These are phyloP conservation scores for Colletotrichum sp. DNA, from an alignment of 2,329 filamentous ascomycete species.

Conservation along the genomic window DNA sequence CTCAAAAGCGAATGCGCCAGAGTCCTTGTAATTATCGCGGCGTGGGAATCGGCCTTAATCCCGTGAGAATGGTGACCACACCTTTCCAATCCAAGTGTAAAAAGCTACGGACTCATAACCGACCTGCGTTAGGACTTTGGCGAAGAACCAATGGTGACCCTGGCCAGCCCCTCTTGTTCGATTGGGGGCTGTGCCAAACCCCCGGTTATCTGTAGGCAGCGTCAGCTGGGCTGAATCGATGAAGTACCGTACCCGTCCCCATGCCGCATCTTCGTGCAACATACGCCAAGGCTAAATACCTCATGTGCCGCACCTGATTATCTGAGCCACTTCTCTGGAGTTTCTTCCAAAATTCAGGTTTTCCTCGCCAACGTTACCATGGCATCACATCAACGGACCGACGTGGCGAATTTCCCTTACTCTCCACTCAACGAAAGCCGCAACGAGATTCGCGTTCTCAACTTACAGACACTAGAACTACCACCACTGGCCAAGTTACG, in stretches of 20 bases:
- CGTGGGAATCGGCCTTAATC: neutral
- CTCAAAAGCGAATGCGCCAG: neutral
- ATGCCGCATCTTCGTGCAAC: neutral
- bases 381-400: neutral
- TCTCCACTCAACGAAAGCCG: neutral
- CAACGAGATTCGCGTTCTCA: slow-evolving; percentile 10
- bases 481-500: slow-evolving; percentile 1
- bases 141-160: neutral
- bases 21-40: too few relatives aligned
- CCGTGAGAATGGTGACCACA: neutral
- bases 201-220: neutral
- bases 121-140: neutral
- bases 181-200: neutral
- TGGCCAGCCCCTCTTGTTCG: neutral
- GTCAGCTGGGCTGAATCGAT: neutral
- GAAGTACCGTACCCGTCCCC: neutral
- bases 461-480: neutral
- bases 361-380: neutral
- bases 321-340: neutral
- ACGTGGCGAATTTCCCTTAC: neutral
- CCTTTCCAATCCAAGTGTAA: neutral
- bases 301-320: neutral
- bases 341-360: neutral
- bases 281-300: neutral
- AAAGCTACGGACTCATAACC: neutral